phyloP scores from a whole-genome alignment of 495 filamentous ascomycete species.

The Chaetomidium leptoderma region DNA sequence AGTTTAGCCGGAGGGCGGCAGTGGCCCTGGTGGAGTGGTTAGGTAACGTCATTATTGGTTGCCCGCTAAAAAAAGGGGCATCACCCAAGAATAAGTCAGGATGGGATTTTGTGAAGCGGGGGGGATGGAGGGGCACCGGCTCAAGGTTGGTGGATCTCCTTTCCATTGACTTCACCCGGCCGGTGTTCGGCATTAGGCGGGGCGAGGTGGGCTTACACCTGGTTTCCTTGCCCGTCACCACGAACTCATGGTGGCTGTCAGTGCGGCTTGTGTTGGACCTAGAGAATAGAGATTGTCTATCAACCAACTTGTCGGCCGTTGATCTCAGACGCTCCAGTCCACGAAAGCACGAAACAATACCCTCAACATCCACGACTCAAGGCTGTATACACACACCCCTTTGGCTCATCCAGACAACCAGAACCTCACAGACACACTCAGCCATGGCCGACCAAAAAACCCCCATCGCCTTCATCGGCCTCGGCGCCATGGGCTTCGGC shows the following conservation, averaged over 20 bases:
- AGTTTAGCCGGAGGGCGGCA: slow-evolving; percentile 27
- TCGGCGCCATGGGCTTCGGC: slow-evolving; percentile 85
- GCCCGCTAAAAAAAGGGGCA: slow-evolving; percentile 16
- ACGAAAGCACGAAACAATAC: too few relatives aligned
- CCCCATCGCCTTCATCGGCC: slow-evolving; percentile 70
- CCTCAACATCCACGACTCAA: too few relatives aligned
- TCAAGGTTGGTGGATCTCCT: too few relatives aligned
- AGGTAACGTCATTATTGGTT: slow-evolving; percentile 26
- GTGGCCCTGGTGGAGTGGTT: slow-evolving; percentile 16
- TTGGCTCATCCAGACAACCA: neutral
- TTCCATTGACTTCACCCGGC: slow-evolving; percentile 28
- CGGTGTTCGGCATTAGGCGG: slow-evolving; percentile 1
- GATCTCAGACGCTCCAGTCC: too few relatives aligned
- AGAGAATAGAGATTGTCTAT: too few relatives aligned
- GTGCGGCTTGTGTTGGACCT: too few relatives aligned
- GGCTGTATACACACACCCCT: too few relatives aligned
- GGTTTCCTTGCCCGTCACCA: too few relatives aligned
- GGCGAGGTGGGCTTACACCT: slow-evolving; percentile 1
- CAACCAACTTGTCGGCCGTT: neutral
- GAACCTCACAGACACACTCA: slow-evolving; percentile 2
- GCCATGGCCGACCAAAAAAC: slow-evolving; percentile 43
- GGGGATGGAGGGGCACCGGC: neutral
- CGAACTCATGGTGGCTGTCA: too few relatives aligned
- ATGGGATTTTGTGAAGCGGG: neutral
- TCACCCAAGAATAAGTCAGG: slow-evolving; percentile 7